Conservation (phyloP, 2,329 filamentous ascomycete genomes). For the Dothideomycetes sp. region DNA sequence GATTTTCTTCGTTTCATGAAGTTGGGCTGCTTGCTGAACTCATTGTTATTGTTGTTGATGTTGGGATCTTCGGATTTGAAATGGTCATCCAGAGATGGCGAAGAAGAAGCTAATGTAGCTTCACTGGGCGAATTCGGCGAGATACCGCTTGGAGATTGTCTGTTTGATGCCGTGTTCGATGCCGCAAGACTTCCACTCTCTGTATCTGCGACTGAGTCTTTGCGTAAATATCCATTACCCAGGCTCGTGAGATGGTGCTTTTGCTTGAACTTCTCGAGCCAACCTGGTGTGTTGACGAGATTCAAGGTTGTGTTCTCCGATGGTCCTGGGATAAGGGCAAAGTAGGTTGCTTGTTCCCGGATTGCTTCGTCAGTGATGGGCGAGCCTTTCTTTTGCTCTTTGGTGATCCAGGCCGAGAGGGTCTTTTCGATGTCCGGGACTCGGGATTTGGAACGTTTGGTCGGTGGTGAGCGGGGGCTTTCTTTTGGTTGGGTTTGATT, state of each 20-base stretch:
- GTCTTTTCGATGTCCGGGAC: conserved; percentile 87
- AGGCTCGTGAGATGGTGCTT: conserved; percentile 58
- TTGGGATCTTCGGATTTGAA: neutral
- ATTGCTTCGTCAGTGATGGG: conserved; percentile 72
- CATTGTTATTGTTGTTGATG: neutral
- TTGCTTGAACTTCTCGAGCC: conserved; percentile 93
- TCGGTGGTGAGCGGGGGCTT: conserved; percentile 4
- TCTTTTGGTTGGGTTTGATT: conserved; percentile 38
- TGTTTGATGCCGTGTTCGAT: conserved; percentile 47
- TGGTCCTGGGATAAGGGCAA: conserved; percentile 62
- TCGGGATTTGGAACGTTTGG: conserved; percentile 67
- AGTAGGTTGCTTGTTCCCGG: conserved; percentile 72
- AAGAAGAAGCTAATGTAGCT: neutral
- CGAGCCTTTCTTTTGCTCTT: conserved; percentile 66
- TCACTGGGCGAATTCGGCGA: conserved; percentile 66
- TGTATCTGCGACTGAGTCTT: conserved; percentile 5
- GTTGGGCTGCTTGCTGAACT: no score
- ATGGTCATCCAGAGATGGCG: neutral
- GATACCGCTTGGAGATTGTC: conserved; percentile 55
- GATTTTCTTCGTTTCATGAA: conserved; percentile 6
- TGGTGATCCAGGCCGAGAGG: conserved; percentile 76
- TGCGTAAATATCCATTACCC: neutral
- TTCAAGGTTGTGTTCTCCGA: conserved; percentile 54
- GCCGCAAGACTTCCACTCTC: no score
- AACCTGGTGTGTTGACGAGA: conserved; percentile 59